These are phyloP conservation scores for Helicostylum pulchrum DNA, from an alignment of 192 early-diverging fungal species.

Conservation along the genomic window DNA sequence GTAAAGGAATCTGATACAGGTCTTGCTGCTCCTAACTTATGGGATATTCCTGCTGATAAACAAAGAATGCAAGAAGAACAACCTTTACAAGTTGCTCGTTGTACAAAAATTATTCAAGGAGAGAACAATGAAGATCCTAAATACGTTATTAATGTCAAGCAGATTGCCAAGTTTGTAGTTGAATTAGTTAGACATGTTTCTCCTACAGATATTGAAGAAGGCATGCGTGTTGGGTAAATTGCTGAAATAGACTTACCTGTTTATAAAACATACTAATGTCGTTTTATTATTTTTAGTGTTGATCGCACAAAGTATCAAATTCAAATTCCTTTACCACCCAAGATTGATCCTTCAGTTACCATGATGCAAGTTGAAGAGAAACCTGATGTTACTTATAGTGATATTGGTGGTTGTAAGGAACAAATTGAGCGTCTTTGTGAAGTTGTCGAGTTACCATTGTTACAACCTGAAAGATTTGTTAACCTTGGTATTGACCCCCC, in stretches of 20 bases:
- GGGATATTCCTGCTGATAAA: constrained; percentile 99
- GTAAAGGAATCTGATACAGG: constrained; percentile 99
- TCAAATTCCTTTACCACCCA: constrained; percentile 96
- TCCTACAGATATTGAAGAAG: constrained; percentile 99
- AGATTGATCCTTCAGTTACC: constrained; percentile 96
- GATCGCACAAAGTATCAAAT: constrained; percentile 99
- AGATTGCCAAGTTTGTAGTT: constrained; percentile 99
- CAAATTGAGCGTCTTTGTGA: constrained; percentile 99
- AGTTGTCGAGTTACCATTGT: constrained; percentile 95
- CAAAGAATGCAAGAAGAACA: constrained; percentile 97
- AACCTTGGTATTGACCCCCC: constrained; percentile 99
- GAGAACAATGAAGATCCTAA: constrained; percentile 87
- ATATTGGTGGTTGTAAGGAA: constrained; percentile 99
- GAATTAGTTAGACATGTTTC: constrained; percentile 94
- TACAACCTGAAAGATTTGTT: constrained; percentile 95
- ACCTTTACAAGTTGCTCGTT: constrained; percentile 91
- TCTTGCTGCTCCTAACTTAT: constrained; percentile 93
- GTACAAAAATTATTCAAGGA: constrained; percentile 98
- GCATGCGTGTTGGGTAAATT: constrained; percentile 92
- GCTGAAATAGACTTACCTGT: background rate
- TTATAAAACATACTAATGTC: background rate
- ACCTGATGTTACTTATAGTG: constrained; percentile 98
- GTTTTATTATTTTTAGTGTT: constrained; percentile 55
- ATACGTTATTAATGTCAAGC: constrained; percentile 98
- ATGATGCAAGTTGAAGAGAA: constrained; percentile 99